phyloP scores from a whole-genome alignment of 179 eudicot species.

The Patellifolia procumbens region DNA sequence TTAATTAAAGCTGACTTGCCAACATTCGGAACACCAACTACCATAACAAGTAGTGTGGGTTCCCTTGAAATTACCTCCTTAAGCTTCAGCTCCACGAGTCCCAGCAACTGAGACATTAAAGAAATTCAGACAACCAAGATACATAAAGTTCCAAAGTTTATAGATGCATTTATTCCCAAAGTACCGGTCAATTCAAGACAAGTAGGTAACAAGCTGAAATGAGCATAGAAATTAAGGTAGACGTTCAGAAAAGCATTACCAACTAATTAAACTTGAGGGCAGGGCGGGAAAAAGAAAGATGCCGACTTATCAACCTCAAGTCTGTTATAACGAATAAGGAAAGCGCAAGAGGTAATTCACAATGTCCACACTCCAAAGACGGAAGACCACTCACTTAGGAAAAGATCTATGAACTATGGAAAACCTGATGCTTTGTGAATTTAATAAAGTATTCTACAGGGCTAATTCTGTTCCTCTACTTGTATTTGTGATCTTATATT shows the following conservation, averaged over 20 bases:
- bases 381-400: not conserved
- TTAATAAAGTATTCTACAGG: not conserved
- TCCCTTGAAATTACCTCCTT: slow-evolving; percentile 80
- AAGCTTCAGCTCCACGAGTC: slow-evolving; percentile 82
- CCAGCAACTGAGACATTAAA: slow-evolving; percentile 57
- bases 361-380: too few relatives aligned
- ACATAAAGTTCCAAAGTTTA: not conserved
- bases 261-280: not conserved
- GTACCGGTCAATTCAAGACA: not conserved
- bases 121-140: slow-evolving; percentile 25
- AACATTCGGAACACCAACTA: slow-evolving; percentile 97
- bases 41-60: slow-evolving; percentile 93
- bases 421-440: not conserved
- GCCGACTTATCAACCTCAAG: not conserved
- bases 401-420: not conserved
- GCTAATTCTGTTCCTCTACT: not conserved
- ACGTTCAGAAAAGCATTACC: not conserved
- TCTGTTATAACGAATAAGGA: not conserved
- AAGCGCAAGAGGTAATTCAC: not conserved
- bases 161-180: not conserved
- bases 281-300: not conserved
- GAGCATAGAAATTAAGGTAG: not conserved
- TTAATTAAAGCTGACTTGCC: slow-evolving; percentile 95
- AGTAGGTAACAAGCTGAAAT: not conserved
- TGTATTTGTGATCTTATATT: not conserved